Evolutionary conservation across 2,329 filamentous ascomycete species (phyloP).

Genomic region (Rhynchosporium graminicola): DNA sequence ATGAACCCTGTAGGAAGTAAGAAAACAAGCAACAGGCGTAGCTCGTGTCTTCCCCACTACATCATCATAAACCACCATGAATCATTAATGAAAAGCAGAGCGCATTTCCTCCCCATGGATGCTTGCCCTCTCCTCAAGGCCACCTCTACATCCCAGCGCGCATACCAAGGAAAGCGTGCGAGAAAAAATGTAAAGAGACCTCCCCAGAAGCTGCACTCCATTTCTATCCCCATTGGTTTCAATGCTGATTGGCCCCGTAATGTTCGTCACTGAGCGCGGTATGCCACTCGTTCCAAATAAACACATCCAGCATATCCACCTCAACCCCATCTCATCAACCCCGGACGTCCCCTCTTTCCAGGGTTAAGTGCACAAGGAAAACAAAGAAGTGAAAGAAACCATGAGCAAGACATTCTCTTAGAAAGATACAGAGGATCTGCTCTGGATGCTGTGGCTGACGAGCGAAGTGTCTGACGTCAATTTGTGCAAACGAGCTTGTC

Average conservation of each 20-base stretch:
- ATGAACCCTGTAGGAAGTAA: constrained; percentile 9
- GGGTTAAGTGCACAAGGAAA: constrained; percentile 31
- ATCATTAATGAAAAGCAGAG: constrained; percentile 10
- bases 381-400: constrained; percentile 34
- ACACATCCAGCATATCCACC: constrained; percentile 5
- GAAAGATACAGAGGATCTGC: constrained; percentile 35
- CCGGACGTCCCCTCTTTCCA: constrained; percentile 34
- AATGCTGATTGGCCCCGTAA: constrained; percentile 17
- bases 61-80: constrained; percentile 14
- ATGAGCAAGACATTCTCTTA: constrained; percentile 34
- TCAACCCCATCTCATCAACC: constrained; percentile 26
- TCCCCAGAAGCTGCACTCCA: constrained; percentile 40
- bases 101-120: constrained; percentile 12
- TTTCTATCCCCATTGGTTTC: constrained; percentile 28
- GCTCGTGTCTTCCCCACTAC: constrained; percentile 2
- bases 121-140: constrained; percentile 12
- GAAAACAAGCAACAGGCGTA: constrained; percentile 10
- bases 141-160: constrained; percentile 16
- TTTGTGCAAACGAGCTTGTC: constrained; percentile 36
- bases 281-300: constrained; percentile 22
- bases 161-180: constrained; percentile 23
- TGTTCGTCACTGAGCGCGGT: constrained; percentile 17
- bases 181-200: constrained; percentile 34
- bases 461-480: constrained; percentile 23
- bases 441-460: constrained; percentile 32